phyloP scores from a whole-genome alignment of 805 yeast genomes.

The Starmerella geochares region DNA sequence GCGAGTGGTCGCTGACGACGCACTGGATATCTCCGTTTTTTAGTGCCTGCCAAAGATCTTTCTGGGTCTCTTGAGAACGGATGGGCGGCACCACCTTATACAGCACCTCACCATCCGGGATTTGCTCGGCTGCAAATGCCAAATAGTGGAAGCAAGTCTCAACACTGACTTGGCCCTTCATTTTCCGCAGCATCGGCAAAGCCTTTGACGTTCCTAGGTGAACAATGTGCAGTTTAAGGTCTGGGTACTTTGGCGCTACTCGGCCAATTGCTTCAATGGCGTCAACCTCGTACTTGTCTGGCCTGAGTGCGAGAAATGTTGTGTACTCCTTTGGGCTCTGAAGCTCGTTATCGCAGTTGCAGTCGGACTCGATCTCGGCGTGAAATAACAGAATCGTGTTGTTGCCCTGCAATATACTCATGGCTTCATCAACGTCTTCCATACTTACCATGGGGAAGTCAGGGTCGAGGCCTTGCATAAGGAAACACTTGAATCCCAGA shows the following conservation, averaged over 20 bases:
- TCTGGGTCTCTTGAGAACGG: constrained; percentile 60
- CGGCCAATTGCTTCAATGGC: constrained; percentile 66
- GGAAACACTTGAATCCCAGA: constrained; percentile 84
- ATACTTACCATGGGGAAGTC: constrained; percentile 80
- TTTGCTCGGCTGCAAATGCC: constrained; percentile 64
- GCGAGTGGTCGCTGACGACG: constrained; percentile 92
- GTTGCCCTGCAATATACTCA: constrained; percentile 49
- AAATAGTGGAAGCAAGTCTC: constrained; percentile 94
- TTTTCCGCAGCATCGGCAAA: constrained; percentile 52
- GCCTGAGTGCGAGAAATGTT: constrained; percentile 73
- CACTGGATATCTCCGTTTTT: constrained; percentile 56
- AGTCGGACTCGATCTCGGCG: constrained; percentile 68
- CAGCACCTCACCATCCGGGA: constrained; percentile 67
- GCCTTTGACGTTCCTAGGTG: constrained; percentile 84
- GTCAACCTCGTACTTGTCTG: constrained; percentile 75
- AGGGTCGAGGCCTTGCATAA: constrained; percentile 92
- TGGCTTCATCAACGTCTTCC: constrained; percentile 54
- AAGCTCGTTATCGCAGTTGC: constrained; percentile 14
- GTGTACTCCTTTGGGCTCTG: constrained; percentile 54
- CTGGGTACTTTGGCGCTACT: constrained; percentile 41
- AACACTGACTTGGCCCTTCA: constrained; percentile 45
- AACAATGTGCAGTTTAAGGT: constrained; percentile 61
- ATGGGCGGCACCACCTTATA: constrained; percentile 96
- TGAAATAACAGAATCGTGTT: constrained; percentile 80
- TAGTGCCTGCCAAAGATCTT: constrained; percentile 69